Evolutionary conservation across 768 basidiomycete species (phyloP).

Genomic region (Mycena galericulata): DNA sequence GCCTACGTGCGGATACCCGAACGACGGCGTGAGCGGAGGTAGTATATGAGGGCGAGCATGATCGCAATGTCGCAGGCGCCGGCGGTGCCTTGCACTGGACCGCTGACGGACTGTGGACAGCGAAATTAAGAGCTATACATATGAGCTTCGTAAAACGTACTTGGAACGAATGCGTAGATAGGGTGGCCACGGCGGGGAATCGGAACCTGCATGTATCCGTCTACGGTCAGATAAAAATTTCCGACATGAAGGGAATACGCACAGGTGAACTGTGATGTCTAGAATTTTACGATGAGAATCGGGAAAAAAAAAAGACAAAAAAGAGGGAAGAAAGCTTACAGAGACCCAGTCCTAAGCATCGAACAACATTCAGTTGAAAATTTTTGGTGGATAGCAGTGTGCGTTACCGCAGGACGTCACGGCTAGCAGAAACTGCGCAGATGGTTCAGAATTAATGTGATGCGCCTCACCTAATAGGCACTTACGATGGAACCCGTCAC

Average conservation of each 20-base stretch:
- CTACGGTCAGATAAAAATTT: background rate
- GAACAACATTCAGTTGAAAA: background rate
- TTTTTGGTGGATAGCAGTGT: background rate
- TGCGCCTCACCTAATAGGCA: no score
- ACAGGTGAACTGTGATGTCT: constrained; percentile 24
- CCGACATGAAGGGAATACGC: background rate
- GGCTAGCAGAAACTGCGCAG: constrained; percentile 1
- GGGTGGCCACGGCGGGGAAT: constrained; percentile 14
- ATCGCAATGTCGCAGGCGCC: constrained; percentile 21
- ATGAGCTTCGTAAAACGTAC: background rate
- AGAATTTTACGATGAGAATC: background rate
- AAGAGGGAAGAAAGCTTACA: background rate
- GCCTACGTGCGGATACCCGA: background rate
- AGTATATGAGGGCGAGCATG: constrained; percentile 18
- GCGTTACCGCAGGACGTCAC: background rate
- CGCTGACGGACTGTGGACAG: constrained; percentile 15
- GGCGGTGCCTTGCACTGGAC: constrained; percentile 21
- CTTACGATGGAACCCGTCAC: constrained; percentile 6
- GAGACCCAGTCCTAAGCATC: constrained; percentile 4
- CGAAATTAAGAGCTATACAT: background rate
- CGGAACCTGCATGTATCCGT: constrained; percentile 7
- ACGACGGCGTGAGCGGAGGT: constrained; percentile 2
- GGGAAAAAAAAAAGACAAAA: no score
- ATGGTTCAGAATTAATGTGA: no score
- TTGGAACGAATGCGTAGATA: background rate